Evolutionary conservation across 2,329 filamentous ascomycete genomes (phyloP), one percentile per base, ranked within the genome.

Genomic region (Tolypocladium ophioglossoides): DNA sequence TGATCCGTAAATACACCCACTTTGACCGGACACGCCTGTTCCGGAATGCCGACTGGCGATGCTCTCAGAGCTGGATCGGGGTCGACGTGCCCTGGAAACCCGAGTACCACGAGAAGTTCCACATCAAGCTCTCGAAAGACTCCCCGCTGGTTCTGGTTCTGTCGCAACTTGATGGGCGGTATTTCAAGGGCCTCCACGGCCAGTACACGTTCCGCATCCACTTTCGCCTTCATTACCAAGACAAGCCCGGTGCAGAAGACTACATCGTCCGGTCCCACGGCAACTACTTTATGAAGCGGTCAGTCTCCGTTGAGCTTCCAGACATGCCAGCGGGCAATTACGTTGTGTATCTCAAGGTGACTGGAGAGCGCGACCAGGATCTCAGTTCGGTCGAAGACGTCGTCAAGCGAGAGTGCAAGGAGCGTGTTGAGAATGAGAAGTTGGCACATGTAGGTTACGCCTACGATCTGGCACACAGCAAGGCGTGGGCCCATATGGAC

Each of bases 21-120:
- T 78, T 85, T 52, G 81, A 85, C 61, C 75, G 82, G 16, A 85
- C 83, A 0, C 74, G 82, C 1, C 75, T 86, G 20, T 85, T 85
- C 65, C 72, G 77, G 30, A 78, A 82, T 22, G 54, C 51, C 9
- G 74, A 79, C 56, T 86, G 82, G 83, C 74, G 76, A 46, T 75
- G 78, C 51, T 78, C 75, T 18, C 77, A 80, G 53, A 76, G 77
- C 55, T 85, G 81, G 82, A 80, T 83, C 50, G 80, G 79, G 2
- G 75, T 84, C 11, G 76, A 81, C 35, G 82, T 85, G 1, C 78
- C 81, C 0, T 85, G 82, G 81, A 81, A 78, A 62, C 68, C 78
- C 1, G 75, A 82, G 52, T 85, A 83, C 63, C 78, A 83, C 59
- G 75, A 83, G 56, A 83, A 81, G 62, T 85, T 84, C 62, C 73